phyloP scores from a whole-genome alignment of 331 rosid genomes.

The Cydonia oblonga region DNA sequence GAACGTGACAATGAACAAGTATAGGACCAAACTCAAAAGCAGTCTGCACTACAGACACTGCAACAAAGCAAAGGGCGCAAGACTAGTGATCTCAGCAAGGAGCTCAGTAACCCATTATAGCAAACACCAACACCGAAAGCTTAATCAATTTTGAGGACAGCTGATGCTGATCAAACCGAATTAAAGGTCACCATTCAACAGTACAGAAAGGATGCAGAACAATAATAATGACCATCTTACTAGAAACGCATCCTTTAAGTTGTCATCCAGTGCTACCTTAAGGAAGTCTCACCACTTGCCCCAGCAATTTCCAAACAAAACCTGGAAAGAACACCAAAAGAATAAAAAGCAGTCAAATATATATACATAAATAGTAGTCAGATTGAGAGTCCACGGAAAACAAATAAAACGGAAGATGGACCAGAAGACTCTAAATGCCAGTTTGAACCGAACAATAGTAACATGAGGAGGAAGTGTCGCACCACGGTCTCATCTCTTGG shows the following conservation, averaged over 20 bases:
- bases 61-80: neutral
- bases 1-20: neutral
- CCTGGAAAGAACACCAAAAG: neutral
- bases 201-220: neutral
- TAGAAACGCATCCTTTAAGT: neutral
- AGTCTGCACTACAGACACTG: neutral
- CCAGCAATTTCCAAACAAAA: neutral
- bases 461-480: slow-evolving; percentile 23
- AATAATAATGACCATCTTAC: neutral
- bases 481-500: slow-evolving; percentile 28
- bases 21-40: neutral
- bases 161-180: neutral
- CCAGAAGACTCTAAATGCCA: slow-evolving; percentile 1
- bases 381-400: neutral
- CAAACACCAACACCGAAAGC: neutral
- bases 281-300: neutral
- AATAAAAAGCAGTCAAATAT: neutral
- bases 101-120: neutral
- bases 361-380: neutral
- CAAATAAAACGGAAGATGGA: neutral
- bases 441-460: neutral
- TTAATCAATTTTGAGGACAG: neutral
- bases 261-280: neutral
- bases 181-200: neutral
- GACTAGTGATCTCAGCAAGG: neutral